Percentiles rank a stretch among this genome's conserved stretches.
Evolutionary conservation across 2,329 filamentous ascomycete genomes (phyloP).

Genomic region (Alternaria incomplexa): DNA sequence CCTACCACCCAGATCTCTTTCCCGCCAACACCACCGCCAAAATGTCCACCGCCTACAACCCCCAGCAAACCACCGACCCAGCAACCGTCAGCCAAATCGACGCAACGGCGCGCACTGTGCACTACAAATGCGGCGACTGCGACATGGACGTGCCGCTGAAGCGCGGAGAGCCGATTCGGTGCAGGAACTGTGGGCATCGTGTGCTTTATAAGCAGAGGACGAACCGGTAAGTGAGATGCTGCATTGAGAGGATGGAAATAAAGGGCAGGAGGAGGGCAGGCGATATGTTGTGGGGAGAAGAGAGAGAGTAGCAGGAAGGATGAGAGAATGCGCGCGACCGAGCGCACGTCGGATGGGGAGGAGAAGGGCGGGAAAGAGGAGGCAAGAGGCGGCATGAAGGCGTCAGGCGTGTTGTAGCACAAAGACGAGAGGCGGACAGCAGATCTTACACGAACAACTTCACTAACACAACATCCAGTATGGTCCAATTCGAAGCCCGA

Average conservation of each 20-base stretch:
- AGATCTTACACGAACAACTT: fast-evolving
- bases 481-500: constrained; percentile 98
- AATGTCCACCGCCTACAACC: background rate
- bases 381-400: background rate
- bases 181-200: constrained; percentile 91
- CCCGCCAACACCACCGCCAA: background rate
- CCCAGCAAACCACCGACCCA: background rate
- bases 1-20: background rate
- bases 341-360: too few species aligned
- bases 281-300: too few species aligned
- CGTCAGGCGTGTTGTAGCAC: background rate
- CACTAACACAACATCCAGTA: constrained; percentile 57
- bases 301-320: too few species aligned
- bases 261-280: background rate
- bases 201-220: constrained; percentile 98
- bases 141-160: constrained; percentile 76
- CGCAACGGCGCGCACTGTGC: constrained; percentile 53
- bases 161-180: constrained; percentile 80
- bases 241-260: too few species aligned
- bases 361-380: background rate
- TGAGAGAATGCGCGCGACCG: background rate
- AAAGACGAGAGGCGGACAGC: background rate
- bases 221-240: constrained; percentile 81
- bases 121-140: constrained; percentile 78
- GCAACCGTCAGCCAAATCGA: constrained; percentile 29